A percentile compares a stretch with the other conserved stretches of the same genome.
These are phyloP conservation scores for Castanospermum australe DNA, from an alignment of 306 rosid species.

Conservation along the genomic window DNA sequence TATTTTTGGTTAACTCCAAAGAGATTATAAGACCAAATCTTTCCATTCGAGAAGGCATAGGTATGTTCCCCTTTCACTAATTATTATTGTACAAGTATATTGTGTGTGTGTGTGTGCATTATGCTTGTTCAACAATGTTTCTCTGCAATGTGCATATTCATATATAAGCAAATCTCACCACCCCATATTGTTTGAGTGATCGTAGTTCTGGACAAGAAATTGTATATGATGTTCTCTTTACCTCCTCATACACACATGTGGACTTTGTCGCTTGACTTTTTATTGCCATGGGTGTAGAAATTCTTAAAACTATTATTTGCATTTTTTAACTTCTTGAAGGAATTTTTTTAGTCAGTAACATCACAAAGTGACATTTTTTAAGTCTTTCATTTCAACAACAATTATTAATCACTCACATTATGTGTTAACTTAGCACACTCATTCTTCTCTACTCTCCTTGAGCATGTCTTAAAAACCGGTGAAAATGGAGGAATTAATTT, in stretches of 20 bases:
- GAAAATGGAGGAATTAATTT: too few species aligned
- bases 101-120: neutral
- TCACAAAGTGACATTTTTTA: neutral
- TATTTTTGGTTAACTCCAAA: constrained; percentile 68
- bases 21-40: constrained; percentile 87
- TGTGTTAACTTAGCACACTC: neutral
- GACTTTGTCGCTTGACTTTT: neutral
- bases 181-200: neutral
- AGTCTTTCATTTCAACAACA: too few species aligned
- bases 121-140: neutral
- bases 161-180: neutral
- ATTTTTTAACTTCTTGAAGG: neutral
- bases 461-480: too few species aligned
- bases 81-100: neutral
- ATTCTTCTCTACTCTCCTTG: neutral
- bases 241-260: neutral
- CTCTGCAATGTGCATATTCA: neutral
- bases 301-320: neutral
- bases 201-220: neutral
- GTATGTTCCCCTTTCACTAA: constrained; percentile 35
- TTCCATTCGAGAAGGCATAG: constrained; percentile 92
- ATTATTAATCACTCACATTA: neutral
- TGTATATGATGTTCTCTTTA: neutral
- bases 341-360: neutral
- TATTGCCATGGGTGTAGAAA: neutral